Evolutionary conservation across 2,329 filamentous ascomycete genomes (phyloP).

Genomic region (Talaromyces verruculosus): DNA sequence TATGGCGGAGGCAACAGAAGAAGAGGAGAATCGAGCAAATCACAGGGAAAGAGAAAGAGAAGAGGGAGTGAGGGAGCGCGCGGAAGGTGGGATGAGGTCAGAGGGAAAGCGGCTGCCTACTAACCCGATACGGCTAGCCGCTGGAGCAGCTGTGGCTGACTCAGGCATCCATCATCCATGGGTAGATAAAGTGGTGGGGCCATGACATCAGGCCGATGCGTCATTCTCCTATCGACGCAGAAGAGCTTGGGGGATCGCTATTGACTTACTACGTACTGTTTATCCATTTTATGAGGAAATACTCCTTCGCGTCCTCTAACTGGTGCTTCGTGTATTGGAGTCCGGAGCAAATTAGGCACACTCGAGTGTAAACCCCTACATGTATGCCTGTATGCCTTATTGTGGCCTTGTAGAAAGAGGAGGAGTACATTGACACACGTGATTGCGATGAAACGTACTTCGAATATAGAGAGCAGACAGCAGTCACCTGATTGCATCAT

Average conservation of each 20-base stretch:
- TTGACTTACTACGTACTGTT: too few species aligned
- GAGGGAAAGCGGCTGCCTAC: not conserved
- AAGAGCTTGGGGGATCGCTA: not conserved
- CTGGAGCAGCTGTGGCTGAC: constrained; percentile 3
- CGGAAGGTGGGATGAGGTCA: constrained; percentile 9
- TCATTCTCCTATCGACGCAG: not conserved
- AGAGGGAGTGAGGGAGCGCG: not conserved
- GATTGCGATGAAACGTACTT: not conserved
- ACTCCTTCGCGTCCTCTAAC: not conserved
- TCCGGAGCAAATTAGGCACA: not conserved
- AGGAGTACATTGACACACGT: not conserved
- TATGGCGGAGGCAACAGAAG: not conserved
- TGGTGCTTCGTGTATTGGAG: not conserved
- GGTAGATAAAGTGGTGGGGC: not conserved
- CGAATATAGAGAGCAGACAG: not conserved
- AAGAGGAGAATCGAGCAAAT: not conserved
- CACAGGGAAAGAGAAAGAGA: not conserved
- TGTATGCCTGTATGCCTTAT: not conserved
- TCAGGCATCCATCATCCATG: not conserved
- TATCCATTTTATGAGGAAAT: not conserved
- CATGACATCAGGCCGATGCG: constrained; percentile 2
- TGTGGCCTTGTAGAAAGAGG: not conserved
- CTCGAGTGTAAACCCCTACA: not conserved
- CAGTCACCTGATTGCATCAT: constrained; percentile 1
- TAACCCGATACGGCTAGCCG: not conserved